These are phyloP conservation scores for Blastocystis sp. DNA, from an alignment of 352 stramenopile genomes.

Conservation along the genomic window DNA sequence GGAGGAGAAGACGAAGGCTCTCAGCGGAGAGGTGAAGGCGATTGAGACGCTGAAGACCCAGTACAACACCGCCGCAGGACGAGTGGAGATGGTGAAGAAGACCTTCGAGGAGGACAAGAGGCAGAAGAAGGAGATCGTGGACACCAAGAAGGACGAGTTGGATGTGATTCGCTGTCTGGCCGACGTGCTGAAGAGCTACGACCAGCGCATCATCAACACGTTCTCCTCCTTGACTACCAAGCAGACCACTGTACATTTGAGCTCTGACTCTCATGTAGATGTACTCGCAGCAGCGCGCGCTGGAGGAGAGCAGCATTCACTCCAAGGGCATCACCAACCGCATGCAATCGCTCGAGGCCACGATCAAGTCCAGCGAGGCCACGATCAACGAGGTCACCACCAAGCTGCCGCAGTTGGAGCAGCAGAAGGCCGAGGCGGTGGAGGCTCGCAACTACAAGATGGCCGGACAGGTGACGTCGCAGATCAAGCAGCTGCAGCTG, in stretches of 20 bases:
- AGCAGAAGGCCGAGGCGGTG: constrained; percentile 41
- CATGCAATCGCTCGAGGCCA: constrained; percentile 37
- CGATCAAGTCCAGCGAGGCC: neutral
- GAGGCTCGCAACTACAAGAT: constrained; percentile 47
- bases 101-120: neutral
- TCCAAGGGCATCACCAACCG: constrained; percentile 13
- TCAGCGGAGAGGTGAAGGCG: neutral
- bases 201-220: neutral
- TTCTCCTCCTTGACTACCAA: neutral
- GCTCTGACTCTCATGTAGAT: neutral
- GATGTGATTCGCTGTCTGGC: constrained; percentile 25
- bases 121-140: constrained; percentile 54
- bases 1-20: constrained; percentile 60
- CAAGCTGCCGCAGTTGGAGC: constrained; percentile 39
- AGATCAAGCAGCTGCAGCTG: constrained; percentile 44
- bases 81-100: constrained; percentile 60
- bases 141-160: constrained; percentile 55
- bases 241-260: neutral
- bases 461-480: constrained; percentile 31
- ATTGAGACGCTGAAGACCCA: constrained; percentile 51
- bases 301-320: constrained; percentile 2
- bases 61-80: neutral
- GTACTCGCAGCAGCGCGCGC: neutral
- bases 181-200: neutral
- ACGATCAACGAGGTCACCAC: neutral